phyloP scores from a whole-genome alignment of 164 flowering plant genomes.

The Platanus orientalis region DNA sequence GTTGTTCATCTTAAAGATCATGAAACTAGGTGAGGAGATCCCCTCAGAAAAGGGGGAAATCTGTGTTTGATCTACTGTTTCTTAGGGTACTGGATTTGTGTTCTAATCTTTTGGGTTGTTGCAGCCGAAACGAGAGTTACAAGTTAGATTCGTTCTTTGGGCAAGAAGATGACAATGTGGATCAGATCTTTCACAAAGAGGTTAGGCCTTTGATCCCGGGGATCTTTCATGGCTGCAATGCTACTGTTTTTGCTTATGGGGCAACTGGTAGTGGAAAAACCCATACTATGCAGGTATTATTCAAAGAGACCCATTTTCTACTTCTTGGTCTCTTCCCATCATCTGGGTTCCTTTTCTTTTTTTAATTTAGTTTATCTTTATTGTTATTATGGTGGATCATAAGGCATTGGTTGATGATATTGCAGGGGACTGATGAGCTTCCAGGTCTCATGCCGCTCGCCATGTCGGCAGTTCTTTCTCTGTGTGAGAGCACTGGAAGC shows the following conservation, averaged over 20 bases:
- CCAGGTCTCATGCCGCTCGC: slow-evolving; percentile 82
- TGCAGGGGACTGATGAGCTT: slow-evolving; percentile 67
- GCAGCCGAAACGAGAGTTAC: slow-evolving; percentile 78
- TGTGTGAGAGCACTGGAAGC: slow-evolving; percentile 47
- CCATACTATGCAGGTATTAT: slow-evolving; percentile 83
- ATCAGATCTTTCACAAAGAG: slow-evolving; percentile 59
- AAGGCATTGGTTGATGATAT: slow-evolving; percentile 10
- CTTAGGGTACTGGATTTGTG: background rate
- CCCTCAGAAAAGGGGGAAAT: no score
- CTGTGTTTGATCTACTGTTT: background rate
- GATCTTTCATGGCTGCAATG: slow-evolving; percentile 64
- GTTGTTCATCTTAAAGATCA: slow-evolving; percentile 67
- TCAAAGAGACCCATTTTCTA: background rate
- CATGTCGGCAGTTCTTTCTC: slow-evolving; percentile 55
- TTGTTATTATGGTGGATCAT: no score
- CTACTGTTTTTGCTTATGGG: slow-evolving; percentile 90
- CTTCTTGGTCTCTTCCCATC: background rate
- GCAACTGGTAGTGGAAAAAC: slow-evolving; percentile 98
- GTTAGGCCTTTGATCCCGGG: slow-evolving; percentile 75
- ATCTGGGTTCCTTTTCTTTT: slow-evolving; percentile 1
- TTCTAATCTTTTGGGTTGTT: slow-evolving; percentile 1
- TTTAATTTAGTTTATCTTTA: background rate
- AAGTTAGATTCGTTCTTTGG: slow-evolving; percentile 75
- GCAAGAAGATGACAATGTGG: slow-evolving; percentile 49
- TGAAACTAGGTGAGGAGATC: slow-evolving; percentile 39